Evolutionary conservation across 2,329 filamentous ascomycete species (phyloP), one percentile per base, ranked within the genome.

Genomic region (Chrysoporthe austroafricana): DNA sequence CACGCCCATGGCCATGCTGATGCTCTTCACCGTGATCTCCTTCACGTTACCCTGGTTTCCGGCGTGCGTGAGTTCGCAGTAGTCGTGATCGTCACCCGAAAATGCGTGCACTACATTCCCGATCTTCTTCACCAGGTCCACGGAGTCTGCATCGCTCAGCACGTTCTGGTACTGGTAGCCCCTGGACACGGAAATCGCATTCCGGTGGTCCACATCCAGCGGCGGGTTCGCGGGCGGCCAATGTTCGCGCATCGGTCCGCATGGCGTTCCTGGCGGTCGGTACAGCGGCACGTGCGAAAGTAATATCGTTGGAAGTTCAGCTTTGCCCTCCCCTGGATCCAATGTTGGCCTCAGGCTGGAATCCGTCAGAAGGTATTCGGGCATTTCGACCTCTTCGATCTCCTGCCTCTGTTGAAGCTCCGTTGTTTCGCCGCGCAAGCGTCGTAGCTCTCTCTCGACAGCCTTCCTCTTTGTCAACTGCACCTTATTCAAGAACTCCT

Each of bases 131-230:
- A 97, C 82, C 48, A 99, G 82, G 63, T 90, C 88, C 58, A 88
- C 84, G 0, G 94, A 96, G 72, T 97, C 88, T 2, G 87, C 84
- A 62, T 90, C 88, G 62, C 86, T 91, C 36, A 99, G 86, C 2
- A 97, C 95, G 73, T 97, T 99, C 77, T 98, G 95, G 76, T 99
- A 99, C 77, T 99, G 96, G 75, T 97, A 97, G 16, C 96, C 96
- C 18, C 84, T 85, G 11, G 87, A 82, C 18, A 99, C 88, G 2
- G 86, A 85, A 68, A 99, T 92, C 34, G 94, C 89, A 72, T 96
- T 96, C 66, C 88, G 85, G 59, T 92, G 84, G 73, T 96, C 92
- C 2, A 81, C 88, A 66, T 79, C 77, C 1, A 87, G 80, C 0
- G 85, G 84, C 73, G 91, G 85, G 7, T 88, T 88, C 0, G 88